phyloP scores from a whole-genome alignment of 2,329 filamentous ascomycete species.

The Neurospora sp. region DNA sequence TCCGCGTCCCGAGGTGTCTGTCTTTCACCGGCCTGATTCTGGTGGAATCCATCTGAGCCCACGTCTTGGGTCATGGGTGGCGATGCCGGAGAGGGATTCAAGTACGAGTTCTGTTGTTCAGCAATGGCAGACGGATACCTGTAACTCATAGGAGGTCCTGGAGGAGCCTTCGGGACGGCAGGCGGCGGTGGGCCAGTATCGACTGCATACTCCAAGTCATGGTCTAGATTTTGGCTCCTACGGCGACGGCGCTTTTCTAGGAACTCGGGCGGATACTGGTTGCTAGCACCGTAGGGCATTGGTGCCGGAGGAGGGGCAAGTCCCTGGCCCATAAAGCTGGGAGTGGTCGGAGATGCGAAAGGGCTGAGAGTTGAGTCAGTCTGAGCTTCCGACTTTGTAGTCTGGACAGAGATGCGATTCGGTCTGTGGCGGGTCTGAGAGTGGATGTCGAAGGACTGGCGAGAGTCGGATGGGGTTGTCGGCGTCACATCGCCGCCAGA shows the following conservation, averaged over 20 bases:
- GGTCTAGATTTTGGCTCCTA: slow-evolving; percentile 32
- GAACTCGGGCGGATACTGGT: slow-evolving; percentile 33
- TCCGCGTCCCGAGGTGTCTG: slow-evolving; percentile 19
- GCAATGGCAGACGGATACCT: slow-evolving; percentile 36
- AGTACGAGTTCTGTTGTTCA: slow-evolving; percentile 21
- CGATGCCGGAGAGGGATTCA: slow-evolving; percentile 17
- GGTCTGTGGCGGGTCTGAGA: slow-evolving; percentile 33
- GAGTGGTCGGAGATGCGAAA: slow-evolving; percentile 43
- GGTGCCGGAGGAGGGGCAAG: slow-evolving; percentile 52
- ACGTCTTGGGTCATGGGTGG: slow-evolving; percentile 21
- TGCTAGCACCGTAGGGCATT: slow-evolving; percentile 34
- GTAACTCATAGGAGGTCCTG: slow-evolving; percentile 49
- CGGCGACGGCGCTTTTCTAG: slow-evolving; percentile 33
- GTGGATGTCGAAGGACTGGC: slow-evolving; percentile 24
- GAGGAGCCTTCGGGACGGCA: slow-evolving; percentile 51
- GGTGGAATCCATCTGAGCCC: slow-evolving; percentile 12
- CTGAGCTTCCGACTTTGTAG: slow-evolving; percentile 41
- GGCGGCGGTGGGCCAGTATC: slow-evolving; percentile 29
- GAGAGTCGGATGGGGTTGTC: slow-evolving; percentile 18
- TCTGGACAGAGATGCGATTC: slow-evolving; percentile 47
- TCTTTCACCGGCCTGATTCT: slow-evolving; percentile 8
- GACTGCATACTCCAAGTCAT: slow-evolving; percentile 26
- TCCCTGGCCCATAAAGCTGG: slow-evolving; percentile 40
- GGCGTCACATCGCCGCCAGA: slow-evolving; percentile 26
- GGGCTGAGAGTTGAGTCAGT: slow-evolving; percentile 52